Evolutionary conservation across 495 filamentous ascomycete genomes (phyloP).

Genomic region (Penicillium pancosmium): DNA sequence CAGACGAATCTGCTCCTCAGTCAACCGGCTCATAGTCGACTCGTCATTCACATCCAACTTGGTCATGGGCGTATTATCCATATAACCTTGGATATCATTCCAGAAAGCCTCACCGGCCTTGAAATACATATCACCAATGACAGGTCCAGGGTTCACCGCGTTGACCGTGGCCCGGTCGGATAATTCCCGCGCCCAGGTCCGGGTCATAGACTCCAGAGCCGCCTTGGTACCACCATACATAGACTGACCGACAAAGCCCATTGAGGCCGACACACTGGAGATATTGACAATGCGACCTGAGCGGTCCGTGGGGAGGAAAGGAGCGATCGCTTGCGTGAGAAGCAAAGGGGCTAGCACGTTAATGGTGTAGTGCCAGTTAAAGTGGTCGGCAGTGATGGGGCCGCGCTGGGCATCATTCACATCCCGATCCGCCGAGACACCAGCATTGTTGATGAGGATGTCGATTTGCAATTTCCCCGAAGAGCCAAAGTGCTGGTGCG

Average conservation of each 20-base stretch:
- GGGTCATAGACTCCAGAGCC: conserved; percentile 88
- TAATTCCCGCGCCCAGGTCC: conserved; percentile 84
- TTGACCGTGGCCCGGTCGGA: conserved; percentile 80
- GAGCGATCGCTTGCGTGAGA: conserved; percentile 68
- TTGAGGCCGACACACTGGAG: conserved; percentile 66
- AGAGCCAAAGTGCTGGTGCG: conserved; percentile 54
- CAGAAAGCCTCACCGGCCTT: conserved; percentile 56
- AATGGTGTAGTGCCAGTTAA: conserved; percentile 71
- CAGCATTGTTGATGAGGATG: conserved; percentile 90
- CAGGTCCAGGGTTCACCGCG: conserved; percentile 85
- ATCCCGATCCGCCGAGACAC: conserved; percentile 60
- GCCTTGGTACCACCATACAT: conserved; percentile 91
- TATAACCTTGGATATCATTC: conserved; percentile 58
- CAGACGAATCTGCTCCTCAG: conserved; percentile 60
- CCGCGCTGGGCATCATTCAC: conserved; percentile 58
- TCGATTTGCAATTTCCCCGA: conserved; percentile 69
- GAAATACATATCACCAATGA: conserved; percentile 78
- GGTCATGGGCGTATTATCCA: conserved; percentile 69
- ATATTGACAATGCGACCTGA: conserved; percentile 81
- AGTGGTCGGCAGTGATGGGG: conserved; percentile 56
- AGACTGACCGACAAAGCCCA: conserved; percentile 70
- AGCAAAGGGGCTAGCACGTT: conserved; percentile 89
- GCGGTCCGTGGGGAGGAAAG: conserved; percentile 72
- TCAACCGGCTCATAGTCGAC: conserved; percentile 52
- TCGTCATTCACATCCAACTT: conserved; percentile 45